Conservation (phyloP, 2,329 filamentous ascomycete genomes). For the Exophiala sideris region DNA sequence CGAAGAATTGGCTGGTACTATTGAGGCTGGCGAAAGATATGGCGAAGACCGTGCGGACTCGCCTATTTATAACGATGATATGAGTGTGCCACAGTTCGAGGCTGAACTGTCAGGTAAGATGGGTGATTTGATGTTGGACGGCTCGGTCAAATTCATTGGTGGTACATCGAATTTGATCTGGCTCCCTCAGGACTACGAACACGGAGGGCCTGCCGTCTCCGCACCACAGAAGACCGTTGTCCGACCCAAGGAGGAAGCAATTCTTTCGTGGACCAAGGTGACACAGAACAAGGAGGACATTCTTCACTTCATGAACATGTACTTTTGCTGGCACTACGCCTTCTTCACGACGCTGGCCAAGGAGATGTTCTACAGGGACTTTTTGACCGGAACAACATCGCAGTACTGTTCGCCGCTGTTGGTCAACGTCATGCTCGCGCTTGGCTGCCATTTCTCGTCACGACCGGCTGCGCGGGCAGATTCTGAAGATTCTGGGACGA, state of each 20-base stretch:
- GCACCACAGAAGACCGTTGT: slow-evolving; percentile 34
- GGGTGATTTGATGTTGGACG: slow-evolving; percentile 84
- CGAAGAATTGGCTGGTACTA: slow-evolving; percentile 60
- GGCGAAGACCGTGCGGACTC: slow-evolving; percentile 37
- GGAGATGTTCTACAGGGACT: slow-evolving; percentile 81
- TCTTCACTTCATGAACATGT: slow-evolving; percentile 89
- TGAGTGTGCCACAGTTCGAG: slow-evolving; percentile 54
- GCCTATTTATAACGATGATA: slow-evolving; percentile 34
- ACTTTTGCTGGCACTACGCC: slow-evolving; percentile 96
- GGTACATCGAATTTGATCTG: slow-evolving; percentile 93
- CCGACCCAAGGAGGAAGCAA: slow-evolving; percentile 60
- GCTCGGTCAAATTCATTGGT: slow-evolving; percentile 84
- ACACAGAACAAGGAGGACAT: slow-evolving; percentile 76
- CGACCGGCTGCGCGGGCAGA: slow-evolving; percentile 68
- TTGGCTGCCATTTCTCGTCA: slow-evolving; percentile 90
- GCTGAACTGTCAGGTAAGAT: slow-evolving; percentile 85
- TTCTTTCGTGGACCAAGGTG: slow-evolving; percentile 83
- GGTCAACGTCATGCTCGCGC: slow-evolving; percentile 88
- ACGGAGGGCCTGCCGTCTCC: slow-evolving; percentile 24
- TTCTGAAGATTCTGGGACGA: slow-evolving; percentile 73
- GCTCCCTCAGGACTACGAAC: slow-evolving; percentile 53
- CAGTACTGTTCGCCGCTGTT: slow-evolving; percentile 84
- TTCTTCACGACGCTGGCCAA: slow-evolving; percentile 92
- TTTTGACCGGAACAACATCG: slow-evolving; percentile 65
- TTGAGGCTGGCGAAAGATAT: slow-evolving; percentile 52